Percentiles rank a stretch among this genome's conserved stretches.
These are phyloP conservation scores for Starmerella scarabaei DNA, from an alignment of 805 yeast species.

Conservation along the genomic window DNA sequence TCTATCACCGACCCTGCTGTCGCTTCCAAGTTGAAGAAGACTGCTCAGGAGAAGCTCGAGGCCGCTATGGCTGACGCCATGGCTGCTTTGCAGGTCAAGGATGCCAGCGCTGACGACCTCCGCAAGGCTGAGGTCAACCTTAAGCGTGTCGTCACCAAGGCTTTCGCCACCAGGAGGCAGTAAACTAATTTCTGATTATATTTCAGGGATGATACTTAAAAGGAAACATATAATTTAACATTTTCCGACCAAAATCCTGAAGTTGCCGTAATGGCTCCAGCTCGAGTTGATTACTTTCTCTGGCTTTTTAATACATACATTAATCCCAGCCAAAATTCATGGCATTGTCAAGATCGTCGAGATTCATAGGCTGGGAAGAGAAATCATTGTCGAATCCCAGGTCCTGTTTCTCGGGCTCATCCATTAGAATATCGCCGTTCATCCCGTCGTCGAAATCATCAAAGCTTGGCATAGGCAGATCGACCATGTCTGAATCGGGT, in stretches of 20 bases:
- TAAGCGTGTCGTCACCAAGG: conserved; percentile 99
- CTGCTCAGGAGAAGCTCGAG: conserved; percentile 94
- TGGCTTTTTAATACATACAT: too few relatives aligned
- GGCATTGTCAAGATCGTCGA: conserved; percentile 23
- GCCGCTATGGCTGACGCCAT: conserved; percentile 95
- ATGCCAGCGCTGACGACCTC: conserved; percentile 89
- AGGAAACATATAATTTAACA: too few relatives aligned
- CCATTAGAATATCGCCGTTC: not conserved
- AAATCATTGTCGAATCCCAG: conserved; percentile 15
- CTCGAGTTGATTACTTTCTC: too few relatives aligned
- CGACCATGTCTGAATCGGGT: not conserved
- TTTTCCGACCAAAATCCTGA: too few relatives aligned
- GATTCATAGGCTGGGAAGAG: conserved; percentile 21
- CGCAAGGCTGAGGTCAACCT: conserved; percentile 99
- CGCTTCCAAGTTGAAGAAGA: conserved; percentile 94
- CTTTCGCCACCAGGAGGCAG: conserved; percentile 79
- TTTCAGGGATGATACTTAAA: too few relatives aligned
- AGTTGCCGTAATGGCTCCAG: too few relatives aligned
- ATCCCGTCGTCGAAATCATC: not conserved
- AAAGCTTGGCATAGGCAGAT: not conserved
- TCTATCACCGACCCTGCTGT: conserved; percentile 97
- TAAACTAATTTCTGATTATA: too few relatives aligned
- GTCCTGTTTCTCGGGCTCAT: not conserved
- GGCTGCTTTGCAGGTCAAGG: conserved; percentile 95
- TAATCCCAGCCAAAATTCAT: conserved; percentile 22